Conservation (phyloP, 2,329 filamentous ascomycete species). For the Botrytis galanthina region DNA sequence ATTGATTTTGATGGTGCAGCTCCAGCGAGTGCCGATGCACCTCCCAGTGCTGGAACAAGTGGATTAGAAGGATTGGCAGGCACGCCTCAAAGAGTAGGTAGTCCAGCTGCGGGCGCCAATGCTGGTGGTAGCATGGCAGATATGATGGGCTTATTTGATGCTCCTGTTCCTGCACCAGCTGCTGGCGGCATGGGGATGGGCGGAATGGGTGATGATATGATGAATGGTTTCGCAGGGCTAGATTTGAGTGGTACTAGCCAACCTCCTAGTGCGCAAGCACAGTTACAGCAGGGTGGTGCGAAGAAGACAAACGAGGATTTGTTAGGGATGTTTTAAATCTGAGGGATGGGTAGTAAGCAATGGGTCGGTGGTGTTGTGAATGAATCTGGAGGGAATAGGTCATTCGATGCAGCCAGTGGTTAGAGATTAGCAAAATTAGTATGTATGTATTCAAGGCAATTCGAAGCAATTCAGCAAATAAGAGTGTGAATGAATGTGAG, state of each 20-base stretch:
- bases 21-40: slow-evolving; percentile 77
- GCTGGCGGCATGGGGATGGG: slow-evolving; percentile 26
- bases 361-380: background rate
- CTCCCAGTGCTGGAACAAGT: slow-evolving; percentile 49
- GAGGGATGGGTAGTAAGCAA: background rate
- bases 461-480: background rate
- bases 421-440: background rate
- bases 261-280: slow-evolving; percentile 62
- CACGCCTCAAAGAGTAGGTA: slow-evolving; percentile 67
- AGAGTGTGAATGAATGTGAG: background rate
- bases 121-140: slow-evolving; percentile 69
- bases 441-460: slow-evolving; percentile 13
- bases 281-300: slow-evolving; percentile 44
- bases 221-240: slow-evolving; percentile 84
- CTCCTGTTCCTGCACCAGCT: slow-evolving; percentile 32
- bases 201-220: slow-evolving; percentile 38
- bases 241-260: slow-evolving; percentile 66
- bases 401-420: background rate
- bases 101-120: slow-evolving; percentile 49
- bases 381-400: no score
- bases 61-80: slow-evolving; percentile 55
- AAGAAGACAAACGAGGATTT: slow-evolving; percentile 61
- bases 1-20: slow-evolving; percentile 94
- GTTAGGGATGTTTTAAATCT: slow-evolving; percentile 52
- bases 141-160: slow-evolving; percentile 68